Evolutionary conservation across 768 basidiomycete genomes (phyloP), one percentile per base, ranked within the genome.

Genomic region (Hemileccinum rubropunctum): DNA sequence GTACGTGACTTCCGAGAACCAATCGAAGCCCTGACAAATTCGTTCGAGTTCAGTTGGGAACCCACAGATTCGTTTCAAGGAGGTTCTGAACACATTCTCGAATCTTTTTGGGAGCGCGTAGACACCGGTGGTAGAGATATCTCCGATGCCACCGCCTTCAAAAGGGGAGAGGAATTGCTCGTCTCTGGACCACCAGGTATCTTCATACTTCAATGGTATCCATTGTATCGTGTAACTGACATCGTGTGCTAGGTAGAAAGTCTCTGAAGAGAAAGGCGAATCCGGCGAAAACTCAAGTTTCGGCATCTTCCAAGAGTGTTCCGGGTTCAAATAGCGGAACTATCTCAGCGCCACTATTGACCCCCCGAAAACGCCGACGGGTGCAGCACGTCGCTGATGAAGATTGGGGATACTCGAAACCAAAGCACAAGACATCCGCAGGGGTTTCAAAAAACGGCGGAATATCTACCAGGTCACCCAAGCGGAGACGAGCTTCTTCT

Each of bases 141-240:
- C 40, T 60, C 70, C 1, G 70, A 83, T 53, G 55, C 82, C 43
- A 64, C 63, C 18, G 63, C 69, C 15, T 88, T 87, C 70, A 69
- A 71, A 37, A 67, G 60, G 17, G 80, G 78, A 45, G 84, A 88
- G 51, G 72, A 74, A 36, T 70, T 87, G 44, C 53, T 76, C 26
- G 76, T 77, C 15, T 66, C 74, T 18, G 84, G 85, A 0, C 84
- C 84, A 40, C 84, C 84, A 43, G 75, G 84, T 85, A 71, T 52
- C 65, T 30, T 40, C 21, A 15, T 27, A 4, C 6, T 15, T 3
- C 20, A 5, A 33, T 21, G 5, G 11, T n/a, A 28, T 46, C n/a
- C 17, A 15, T 46, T 39, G 2, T 13, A 21, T 20, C 2, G 28
- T 20, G 28, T 39, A 1, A 27, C 41, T 65, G 44, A 60, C 38